phyloP scores from a whole-genome alignment of 352 stramenopile genomes.

The Phytopythium chamaehyphon region DNA sequence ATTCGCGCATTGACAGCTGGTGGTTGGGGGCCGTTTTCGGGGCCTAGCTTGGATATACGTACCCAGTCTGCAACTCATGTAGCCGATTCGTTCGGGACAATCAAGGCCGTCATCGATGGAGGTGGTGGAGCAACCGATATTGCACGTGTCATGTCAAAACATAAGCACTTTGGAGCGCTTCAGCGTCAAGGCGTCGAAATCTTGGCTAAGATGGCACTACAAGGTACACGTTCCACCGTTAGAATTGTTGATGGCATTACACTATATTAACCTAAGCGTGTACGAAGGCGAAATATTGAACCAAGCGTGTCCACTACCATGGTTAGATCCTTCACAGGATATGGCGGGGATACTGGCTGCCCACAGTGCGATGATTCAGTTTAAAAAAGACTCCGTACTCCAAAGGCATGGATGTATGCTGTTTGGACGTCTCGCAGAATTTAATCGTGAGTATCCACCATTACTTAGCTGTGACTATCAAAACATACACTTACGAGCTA shows the following conservation, averaged over 20 bases:
- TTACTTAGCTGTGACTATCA: too few species aligned
- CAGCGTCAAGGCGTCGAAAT: slow-evolving; percentile 37
- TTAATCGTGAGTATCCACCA: slow-evolving; percentile 12
- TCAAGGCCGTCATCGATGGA: slow-evolving; percentile 14
- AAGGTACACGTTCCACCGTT: slow-evolving; percentile 13
- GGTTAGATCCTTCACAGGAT: slow-evolving; percentile 16
- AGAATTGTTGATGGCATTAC: neutral
- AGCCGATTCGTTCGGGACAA: slow-evolving; percentile 26
- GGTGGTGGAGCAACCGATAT: slow-evolving; percentile 18
- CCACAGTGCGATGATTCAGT: slow-evolving; percentile 42
- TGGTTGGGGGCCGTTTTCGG: slow-evolving; percentile 65
- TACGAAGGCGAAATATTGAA: too few species aligned
- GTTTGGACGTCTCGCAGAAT: slow-evolving; percentile 38
- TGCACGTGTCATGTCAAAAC: slow-evolving; percentile 36
- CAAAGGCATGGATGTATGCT: slow-evolving; percentile 32
- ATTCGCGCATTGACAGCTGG: slow-evolving; percentile 49
- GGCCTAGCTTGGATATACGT: slow-evolving; percentile 23
- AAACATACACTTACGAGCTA: too few species aligned
- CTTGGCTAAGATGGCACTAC: slow-evolving; percentile 35
- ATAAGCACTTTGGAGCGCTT: slow-evolving; percentile 24
- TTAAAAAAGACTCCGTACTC: slow-evolving; percentile 38
- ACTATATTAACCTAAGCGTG: neutral
- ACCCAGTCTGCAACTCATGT: slow-evolving; percentile 32
- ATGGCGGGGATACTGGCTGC: slow-evolving; percentile 21
- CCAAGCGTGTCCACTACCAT: too few species aligned